Conservation (phyloP, 805 yeast species). For the Ogataea populi-albae region DNA sequence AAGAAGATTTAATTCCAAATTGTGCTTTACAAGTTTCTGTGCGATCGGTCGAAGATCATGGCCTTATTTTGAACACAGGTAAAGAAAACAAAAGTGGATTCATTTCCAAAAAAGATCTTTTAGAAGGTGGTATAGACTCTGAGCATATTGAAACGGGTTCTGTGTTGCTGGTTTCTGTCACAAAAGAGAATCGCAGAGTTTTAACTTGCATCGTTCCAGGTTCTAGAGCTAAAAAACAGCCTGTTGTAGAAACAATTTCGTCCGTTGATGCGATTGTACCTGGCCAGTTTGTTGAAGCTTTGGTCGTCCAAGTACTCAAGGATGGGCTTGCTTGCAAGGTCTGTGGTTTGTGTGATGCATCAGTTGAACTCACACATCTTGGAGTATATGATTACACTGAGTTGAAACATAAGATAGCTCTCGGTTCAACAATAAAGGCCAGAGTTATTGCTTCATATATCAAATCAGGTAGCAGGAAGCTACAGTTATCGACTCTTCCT, state of each 20-base stretch:
- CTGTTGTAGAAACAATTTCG: slow-evolving; percentile 54
- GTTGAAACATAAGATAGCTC: slow-evolving; percentile 58
- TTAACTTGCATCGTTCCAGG: slow-evolving; percentile 53
- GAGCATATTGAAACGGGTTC: slow-evolving; percentile 54
- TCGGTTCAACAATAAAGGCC: slow-evolving; percentile 67
- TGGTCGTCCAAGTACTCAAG: slow-evolving; percentile 54
- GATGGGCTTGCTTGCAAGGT: slow-evolving; percentile 72
- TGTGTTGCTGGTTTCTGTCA: slow-evolving; percentile 61
- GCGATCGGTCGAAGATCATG: slow-evolving; percentile 87
- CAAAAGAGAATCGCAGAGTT: slow-evolving; percentile 52
- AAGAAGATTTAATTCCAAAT: slow-evolving; percentile 64
- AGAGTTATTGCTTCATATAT: slow-evolving; percentile 61
- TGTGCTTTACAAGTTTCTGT: slow-evolving; percentile 73
- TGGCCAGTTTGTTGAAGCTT: slow-evolving; percentile 76
- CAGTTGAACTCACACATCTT: slow-evolving; percentile 66
- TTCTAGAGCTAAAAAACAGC: slow-evolving; percentile 45
- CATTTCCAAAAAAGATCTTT: slow-evolving; percentile 66
- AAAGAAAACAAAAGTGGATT: slow-evolving; percentile 59
- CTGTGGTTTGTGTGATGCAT: slow-evolving; percentile 71
- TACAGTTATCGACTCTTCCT: slow-evolving; percentile 63
- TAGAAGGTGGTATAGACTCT: slow-evolving; percentile 35
- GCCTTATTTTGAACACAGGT: slow-evolving; percentile 75
- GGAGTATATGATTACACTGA: slow-evolving; percentile 43
- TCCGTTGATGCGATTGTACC: slow-evolving; percentile 82
- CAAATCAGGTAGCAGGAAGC: slow-evolving; percentile 50